phyloP scores from a whole-genome alignment of 129 eudicot genomes.

The Smallanthus sonchifolius region DNA sequence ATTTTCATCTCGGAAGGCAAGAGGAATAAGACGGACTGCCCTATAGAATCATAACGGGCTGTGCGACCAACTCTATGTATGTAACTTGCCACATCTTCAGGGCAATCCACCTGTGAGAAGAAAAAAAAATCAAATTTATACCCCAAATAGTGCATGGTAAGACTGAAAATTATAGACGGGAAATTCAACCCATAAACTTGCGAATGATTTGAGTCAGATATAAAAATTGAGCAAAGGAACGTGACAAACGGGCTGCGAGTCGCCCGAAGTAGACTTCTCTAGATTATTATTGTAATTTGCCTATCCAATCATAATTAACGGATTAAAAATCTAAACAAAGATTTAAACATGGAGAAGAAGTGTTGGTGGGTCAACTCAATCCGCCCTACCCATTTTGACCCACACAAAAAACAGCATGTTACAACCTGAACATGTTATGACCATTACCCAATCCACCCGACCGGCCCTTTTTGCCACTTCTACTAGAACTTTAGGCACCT shows the following conservation, averaged over 20 bases:
- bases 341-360: background rate
- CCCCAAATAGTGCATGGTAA: background rate
- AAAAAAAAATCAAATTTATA: background rate
- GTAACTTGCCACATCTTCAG: slow-evolving; percentile 78
- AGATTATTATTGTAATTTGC: background rate
- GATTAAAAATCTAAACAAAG: background rate
- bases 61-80: slow-evolving; percentile 98
- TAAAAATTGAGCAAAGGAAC: background rate
- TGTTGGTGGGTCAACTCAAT: background rate
- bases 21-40: slow-evolving; percentile 71
- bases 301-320: background rate
- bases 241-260: background rate
- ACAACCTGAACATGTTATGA: background rate
- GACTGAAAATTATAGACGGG: background rate
- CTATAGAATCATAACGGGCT: slow-evolving; percentile 83
- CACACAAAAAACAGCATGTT: background rate
- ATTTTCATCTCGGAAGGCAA: slow-evolving; percentile 86
- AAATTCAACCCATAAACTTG: background rate
- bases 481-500: slow-evolving; percentile 41
- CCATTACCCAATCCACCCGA: background rate
- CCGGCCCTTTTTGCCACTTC: background rate
- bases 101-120: slow-evolving; percentile 57
- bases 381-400: background rate
- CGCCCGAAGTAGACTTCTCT: background rate
- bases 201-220: background rate